A percentile compares a stretch with the other conserved stretches of the same genome.
Conservation (phyloP, 768 basidiomycete genomes). For the Hericium rajendrae region DNA sequence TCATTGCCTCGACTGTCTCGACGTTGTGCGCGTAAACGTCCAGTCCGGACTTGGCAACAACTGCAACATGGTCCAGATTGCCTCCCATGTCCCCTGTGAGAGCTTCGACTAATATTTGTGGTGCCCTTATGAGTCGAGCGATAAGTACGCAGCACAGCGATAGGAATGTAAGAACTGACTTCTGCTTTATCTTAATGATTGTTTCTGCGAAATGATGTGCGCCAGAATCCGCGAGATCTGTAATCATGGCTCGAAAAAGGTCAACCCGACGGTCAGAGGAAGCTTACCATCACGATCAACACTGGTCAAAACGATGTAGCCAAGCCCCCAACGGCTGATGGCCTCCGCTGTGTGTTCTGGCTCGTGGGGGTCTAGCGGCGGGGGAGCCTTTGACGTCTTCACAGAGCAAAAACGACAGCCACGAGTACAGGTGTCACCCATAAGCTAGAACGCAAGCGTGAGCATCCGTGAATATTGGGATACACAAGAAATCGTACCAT, state of each 20-base stretch:
- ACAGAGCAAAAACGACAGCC: slow-evolving; percentile 97
- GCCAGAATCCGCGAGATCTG: slow-evolving; percentile 89
- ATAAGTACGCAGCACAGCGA: slow-evolving; percentile 1
- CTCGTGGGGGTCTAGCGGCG: slow-evolving; percentile 90
- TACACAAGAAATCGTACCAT: slow-evolving; percentile 53
- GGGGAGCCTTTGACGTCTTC: slow-evolving; percentile 82
- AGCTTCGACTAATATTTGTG: slow-evolving; percentile 92
- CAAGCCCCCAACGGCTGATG: slow-evolving; percentile 94
- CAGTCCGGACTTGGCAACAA: slow-evolving; percentile 86
- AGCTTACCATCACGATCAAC: slow-evolving; percentile 90
- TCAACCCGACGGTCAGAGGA: background rate
- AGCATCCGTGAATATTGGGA: background rate
- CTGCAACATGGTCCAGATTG: slow-evolving; percentile 57
- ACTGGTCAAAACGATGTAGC: slow-evolving; percentile 94
- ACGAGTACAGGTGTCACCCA: slow-evolving; percentile 98
- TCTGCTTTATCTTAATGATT: slow-evolving; percentile 90
- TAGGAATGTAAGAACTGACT: slow-evolving; percentile 36
- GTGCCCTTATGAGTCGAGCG: slow-evolving; percentile 49
- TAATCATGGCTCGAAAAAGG: background rate
- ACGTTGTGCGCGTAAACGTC: slow-evolving; percentile 98
- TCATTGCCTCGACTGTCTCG: slow-evolving; percentile 90
- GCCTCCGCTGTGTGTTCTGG: slow-evolving; percentile 98
- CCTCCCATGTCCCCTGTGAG: slow-evolving; percentile 93
- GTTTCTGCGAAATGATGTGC: slow-evolving; percentile 93
- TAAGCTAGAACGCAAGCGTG: slow-evolving; percentile 46